Conservation (phyloP, 441 rosid species). For the Theobroma grandiflorum region DNA sequence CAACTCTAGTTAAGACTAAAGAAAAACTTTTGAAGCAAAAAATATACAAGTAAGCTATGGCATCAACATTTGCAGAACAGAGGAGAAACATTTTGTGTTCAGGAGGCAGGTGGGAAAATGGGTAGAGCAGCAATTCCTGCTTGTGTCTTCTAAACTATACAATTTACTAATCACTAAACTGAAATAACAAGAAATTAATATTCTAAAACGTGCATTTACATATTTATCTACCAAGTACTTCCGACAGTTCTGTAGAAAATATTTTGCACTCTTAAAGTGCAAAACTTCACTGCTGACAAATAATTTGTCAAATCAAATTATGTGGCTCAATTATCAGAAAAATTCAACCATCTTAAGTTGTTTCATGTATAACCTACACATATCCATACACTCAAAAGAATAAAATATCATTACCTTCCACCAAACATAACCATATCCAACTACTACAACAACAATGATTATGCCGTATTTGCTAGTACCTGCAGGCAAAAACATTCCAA, state of each 20-base stretch:
- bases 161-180: not conserved
- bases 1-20: not conserved
- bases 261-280: not conserved
- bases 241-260: not conserved
- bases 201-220: not conserved
- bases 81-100: not conserved
- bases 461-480: slow-evolving; percentile 73
- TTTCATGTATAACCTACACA: not conserved
- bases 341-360: slow-evolving; percentile 5
- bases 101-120: too few species aligned
- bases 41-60: slow-evolving; percentile 11
- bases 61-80: not conserved
- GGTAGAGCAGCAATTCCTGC: not conserved
- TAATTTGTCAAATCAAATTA: too few species aligned
- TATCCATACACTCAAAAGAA: not conserved
- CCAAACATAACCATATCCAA: slow-evolving; percentile 96
- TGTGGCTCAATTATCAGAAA: not conserved
- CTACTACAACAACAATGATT: slow-evolving; percentile 67
- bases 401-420: slow-evolving; percentile 79
- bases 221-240: not conserved
- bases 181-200: not conserved
- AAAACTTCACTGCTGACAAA: not conserved
- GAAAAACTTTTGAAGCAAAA: not conserved
- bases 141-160: not conserved
- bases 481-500: slow-evolving; percentile 42